Evolutionary conservation across 371 early-diverging fungal species (phyloP).

Genomic region (Mortierella sp.): DNA sequence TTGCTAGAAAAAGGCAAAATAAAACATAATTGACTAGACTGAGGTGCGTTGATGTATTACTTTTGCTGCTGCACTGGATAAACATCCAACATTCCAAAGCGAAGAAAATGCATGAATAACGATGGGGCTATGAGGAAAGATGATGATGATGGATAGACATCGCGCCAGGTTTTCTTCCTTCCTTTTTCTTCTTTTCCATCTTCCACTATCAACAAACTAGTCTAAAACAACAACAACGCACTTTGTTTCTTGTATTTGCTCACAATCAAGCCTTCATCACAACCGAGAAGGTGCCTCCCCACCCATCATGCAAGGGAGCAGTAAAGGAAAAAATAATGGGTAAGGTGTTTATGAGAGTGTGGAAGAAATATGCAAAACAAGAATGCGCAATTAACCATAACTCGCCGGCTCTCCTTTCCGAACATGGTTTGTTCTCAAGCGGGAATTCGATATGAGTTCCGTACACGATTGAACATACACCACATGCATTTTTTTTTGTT

Average conservation of each 20-base stretch:
- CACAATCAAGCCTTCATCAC: conserved; percentile 4
- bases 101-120: not conserved
- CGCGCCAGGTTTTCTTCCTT: not conserved
- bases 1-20: not conserved
- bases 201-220: not conserved
- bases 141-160: too few species aligned
- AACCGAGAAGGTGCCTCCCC: not conserved
- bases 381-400: not conserved
- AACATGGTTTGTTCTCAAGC: not conserved
- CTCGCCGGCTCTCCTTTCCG: not conserved
- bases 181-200: not conserved
- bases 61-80: not conserved
- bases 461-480: not conserved
- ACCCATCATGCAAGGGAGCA: not conserved
- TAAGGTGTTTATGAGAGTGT: not conserved
- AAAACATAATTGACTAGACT: not conserved
- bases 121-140: too few species aligned
- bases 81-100: not conserved
- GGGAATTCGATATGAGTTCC: not conserved
- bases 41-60: not conserved
- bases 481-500: not conserved
- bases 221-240: not conserved
- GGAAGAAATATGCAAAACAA: not conserved
- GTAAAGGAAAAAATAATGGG: not conserved
- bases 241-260: not conserved